These are phyloP conservation scores for Pythium dissotocum DNA, from an alignment of 352 stramenopile species.

Conservation along the genomic window DNA sequence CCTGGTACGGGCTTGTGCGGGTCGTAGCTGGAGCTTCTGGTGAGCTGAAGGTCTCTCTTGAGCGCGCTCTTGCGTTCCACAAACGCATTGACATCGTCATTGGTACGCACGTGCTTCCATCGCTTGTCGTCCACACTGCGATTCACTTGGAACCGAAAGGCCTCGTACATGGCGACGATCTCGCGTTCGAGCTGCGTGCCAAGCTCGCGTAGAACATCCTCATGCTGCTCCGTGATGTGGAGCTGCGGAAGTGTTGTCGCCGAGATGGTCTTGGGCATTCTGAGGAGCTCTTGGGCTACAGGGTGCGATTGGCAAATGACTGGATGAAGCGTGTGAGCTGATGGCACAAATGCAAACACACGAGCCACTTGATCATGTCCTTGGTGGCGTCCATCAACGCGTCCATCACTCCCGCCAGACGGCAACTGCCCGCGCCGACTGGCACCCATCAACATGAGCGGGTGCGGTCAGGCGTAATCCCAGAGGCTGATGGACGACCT, in stretches of 20 bases:
- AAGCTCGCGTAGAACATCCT: slow-evolving; percentile 34
- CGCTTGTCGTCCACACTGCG: slow-evolving; percentile 31
- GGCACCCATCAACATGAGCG: too few relatives aligned
- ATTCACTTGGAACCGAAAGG: slow-evolving; percentile 30
- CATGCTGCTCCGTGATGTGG: slow-evolving; percentile 36
- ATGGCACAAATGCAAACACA: too few relatives aligned
- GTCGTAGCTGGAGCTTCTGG: too few relatives aligned
- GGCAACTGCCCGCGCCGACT: too few relatives aligned
- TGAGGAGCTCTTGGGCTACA: neutral
- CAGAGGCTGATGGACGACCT: too few relatives aligned
- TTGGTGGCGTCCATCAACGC: neutral
- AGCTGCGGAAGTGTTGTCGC: slow-evolving; percentile 34
- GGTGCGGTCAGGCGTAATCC: too few relatives aligned
- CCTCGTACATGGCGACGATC: slow-evolving; percentile 40
- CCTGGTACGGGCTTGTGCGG: too few relatives aligned
- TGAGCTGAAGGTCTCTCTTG: neutral
- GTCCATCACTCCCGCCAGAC: neutral
- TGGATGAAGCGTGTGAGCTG: too few relatives aligned
- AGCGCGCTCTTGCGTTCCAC: slow-evolving; percentile 28
- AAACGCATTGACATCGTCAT: slow-evolving; percentile 37
- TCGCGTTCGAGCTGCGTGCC: slow-evolving; percentile 30
- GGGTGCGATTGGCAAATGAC: neutral
- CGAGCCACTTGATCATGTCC: neutral
- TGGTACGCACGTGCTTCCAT: slow-evolving; percentile 36
- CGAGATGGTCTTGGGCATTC: slow-evolving; percentile 34